Evolutionary conservation across 2,329 filamentous ascomycete species (phyloP), one percentile per base, ranked within the genome.

Genomic region (Colletotrichum agaves): DNA sequence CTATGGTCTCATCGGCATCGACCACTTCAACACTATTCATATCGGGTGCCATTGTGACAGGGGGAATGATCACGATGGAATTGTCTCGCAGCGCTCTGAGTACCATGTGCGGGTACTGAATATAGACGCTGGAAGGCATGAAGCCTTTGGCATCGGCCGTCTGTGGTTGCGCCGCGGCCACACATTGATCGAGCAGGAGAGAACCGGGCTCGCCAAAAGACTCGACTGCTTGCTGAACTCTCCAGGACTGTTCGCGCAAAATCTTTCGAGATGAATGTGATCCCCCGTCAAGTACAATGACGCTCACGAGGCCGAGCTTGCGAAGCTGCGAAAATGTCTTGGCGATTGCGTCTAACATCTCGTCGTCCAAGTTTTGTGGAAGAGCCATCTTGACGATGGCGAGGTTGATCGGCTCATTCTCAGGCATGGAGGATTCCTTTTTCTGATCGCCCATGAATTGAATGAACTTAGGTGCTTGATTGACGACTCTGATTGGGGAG

Each of bases 341-440:
- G 5, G 91, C 93, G 65, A 98, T 88, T 1, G 93, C 94, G 50
- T 86, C 80, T 11, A 98, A 76, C 0, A 88, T 92, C 2, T 82
- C 79, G 67, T 94, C 87, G 73, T 92, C 86, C 52, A 97, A 85
- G 2, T 84, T 79, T 73, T 97, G 90, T 0, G 93, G 91, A 47
- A 87, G 86, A 60, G 91, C 88, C 61, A 99, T 84, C 79, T 97
- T 97, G 71, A 98, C 90, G 63, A 99, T 82, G 15, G 96, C 94
- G 65, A 97, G 84, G 77, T 97, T 78, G 47, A 81, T 71, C 27
- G 77, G 78, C 41, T 77, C 73, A 43, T 75, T 70, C 4, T 72
- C 37, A 81, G 80, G 35, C 13, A 63, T 35, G 17, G 57, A 41
- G 7, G 41, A 63, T 56, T 17, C 56, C n/a, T 17, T 19, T 33